Base-by-base conservation (phyloP, 1,139 yeast species). In the Kodamaea ohmeri region DNA sequence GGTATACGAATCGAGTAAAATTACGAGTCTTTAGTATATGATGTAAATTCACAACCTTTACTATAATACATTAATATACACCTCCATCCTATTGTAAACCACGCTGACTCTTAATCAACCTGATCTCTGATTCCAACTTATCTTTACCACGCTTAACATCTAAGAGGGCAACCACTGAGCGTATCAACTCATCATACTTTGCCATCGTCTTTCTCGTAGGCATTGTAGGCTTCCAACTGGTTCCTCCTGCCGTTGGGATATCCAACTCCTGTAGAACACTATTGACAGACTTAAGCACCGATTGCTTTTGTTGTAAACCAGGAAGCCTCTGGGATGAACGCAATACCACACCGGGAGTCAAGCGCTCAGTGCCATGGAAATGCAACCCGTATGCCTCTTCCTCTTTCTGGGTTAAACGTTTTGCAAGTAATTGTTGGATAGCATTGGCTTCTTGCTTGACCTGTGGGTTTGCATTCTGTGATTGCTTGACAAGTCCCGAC, bases 101-200 rank as follows among this genome's bases (percentile, higher is more conserved):
- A 35, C 71, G 59, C 50, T 71, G 77, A 43, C 72, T 65, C 51
- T 76, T 76, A 22, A 81, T 71, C 46, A 86, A 73, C 43, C 73
- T 71, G 35, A 83, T 73, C 51, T 89, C 97, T 1, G 95, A 80
- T 46, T 87, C 94, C 15, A 89, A 65, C 61, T 89, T 89, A 60
- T 92, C 98, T 26, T 79, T 78, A 38, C 88, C 96, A 57, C 80
- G 84, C 63, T 92, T 92, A 8, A 92, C 73, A 43, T 92, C 97
- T 39, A 90, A 66, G 43, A 92, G 66, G 3, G 84, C 76, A 8
- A 81, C 82, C 29, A 88, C 86, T 0, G 83, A 72, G 47, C 83
- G 79, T 41, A 86, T 73, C 37, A 92, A 62, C 43, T 80, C 81
- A 51, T 92, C 97, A 57, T 85, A 90, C 53, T 79, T 81, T 7